phyloP scores from a whole-genome alignment of 345 rosid genomes.

The Corchorus olitorius region DNA sequence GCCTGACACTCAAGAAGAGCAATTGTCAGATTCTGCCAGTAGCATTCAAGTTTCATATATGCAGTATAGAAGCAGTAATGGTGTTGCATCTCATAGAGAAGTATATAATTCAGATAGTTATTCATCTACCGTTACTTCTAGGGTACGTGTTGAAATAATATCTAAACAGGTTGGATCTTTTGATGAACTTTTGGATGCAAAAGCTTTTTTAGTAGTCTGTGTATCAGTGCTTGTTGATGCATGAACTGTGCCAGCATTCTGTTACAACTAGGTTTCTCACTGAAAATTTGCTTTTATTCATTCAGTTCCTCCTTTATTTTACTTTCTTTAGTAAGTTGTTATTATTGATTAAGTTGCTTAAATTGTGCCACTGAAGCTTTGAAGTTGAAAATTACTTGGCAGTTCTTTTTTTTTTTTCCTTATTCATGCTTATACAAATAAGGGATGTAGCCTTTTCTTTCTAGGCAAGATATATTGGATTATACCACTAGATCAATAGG shows the following conservation, averaged over 20 bases:
- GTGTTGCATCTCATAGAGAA: conserved; percentile 38
- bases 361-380: conserved; percentile 1
- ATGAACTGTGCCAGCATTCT: conserved; percentile 3
- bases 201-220: neutral
- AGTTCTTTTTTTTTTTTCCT: neutral
- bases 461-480: neutral
- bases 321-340: neutral
- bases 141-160: conserved; percentile 25
- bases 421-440: neutral
- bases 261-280: neutral
- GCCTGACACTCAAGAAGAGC: conserved; percentile 34
- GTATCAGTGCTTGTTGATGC: neutral
- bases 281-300: conserved; percentile 1
- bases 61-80: conserved; percentile 41
- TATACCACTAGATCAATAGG: neutral
- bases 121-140: conserved; percentile 45
- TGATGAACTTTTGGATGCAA: conserved; percentile 9
- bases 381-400: neutral
- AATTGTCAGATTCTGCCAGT: conserved; percentile 61
- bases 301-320: neutral
- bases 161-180: conserved; percentile 36
- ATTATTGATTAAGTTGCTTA: neutral
- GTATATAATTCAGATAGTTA: conserved; percentile 40
- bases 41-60: conserved; percentile 62
- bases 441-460: neutral